A percentile compares a stretch with the other conserved stretches of the same genome.
These are phyloP conservation scores for Wickerhamomyces chambardii DNA, from an alignment of 805 yeast species.

Conservation along the genomic window DNA sequence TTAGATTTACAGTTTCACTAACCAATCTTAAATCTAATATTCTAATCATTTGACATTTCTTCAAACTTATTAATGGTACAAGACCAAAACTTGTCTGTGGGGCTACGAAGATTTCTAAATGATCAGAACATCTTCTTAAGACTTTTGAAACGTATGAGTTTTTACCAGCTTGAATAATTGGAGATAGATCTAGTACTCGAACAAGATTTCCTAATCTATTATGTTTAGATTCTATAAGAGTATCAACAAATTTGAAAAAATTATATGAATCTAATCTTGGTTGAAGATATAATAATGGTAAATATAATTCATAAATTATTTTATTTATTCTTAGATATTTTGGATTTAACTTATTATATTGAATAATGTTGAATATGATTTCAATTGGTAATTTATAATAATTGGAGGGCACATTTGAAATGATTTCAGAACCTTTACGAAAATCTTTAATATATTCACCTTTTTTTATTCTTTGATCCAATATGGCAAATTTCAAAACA, in stretches of 20 bases:
- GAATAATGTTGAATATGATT: slow-evolving; percentile 18
- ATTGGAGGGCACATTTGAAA: no score
- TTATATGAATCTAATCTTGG: slow-evolving; percentile 64
- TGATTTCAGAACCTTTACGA: no score
- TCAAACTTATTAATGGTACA: slow-evolving; percentile 77
- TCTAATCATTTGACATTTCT: slow-evolving; percentile 55
- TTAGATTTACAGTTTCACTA: slow-evolving; percentile 81
- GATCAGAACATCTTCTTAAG: slow-evolving; percentile 64
- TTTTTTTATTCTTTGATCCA: slow-evolving; percentile 11
- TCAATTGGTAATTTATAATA: slow-evolving; percentile 20
- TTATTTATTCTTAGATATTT: slow-evolving; percentile 52
- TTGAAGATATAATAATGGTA: slow-evolving; percentile 54
- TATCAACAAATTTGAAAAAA: slow-evolving; percentile 64
- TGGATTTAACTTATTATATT: slow-evolving; percentile 27
- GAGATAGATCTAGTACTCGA: slow-evolving; percentile 59
- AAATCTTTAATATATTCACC: slow-evolving; percentile 7
- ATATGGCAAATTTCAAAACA: slow-evolving; percentile 25
- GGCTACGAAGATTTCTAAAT: slow-evolving; percentile 65
- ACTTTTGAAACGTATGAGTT: slow-evolving; percentile 84
- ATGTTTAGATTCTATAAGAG: slow-evolving; percentile 40
- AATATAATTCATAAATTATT: slow-evolving; percentile 46
- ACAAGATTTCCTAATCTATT: slow-evolving; percentile 49
- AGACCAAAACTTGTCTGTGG: slow-evolving; percentile 95
- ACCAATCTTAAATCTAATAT: slow-evolving; percentile 76
- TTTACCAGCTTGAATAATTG: slow-evolving; percentile 83